Percentiles rank a stretch among this genome's conserved stretches.
phyloP scores from a whole-genome alignment of 345 rosid species.

The Anacardium occidentale region DNA sequence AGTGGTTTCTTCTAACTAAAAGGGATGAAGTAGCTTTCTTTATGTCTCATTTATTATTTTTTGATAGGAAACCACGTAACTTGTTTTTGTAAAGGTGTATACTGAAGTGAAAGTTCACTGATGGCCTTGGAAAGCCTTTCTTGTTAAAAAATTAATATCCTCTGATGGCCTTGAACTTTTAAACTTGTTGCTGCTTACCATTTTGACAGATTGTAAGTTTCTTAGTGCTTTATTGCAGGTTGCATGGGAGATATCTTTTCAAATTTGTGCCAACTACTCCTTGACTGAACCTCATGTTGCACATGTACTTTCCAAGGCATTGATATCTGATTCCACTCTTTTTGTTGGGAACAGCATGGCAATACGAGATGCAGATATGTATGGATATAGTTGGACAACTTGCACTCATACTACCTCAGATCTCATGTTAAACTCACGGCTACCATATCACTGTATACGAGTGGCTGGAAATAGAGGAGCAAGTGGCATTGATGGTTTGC shows the following conservation, averaged over 20 bases:
- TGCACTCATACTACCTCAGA: constrained; percentile 31
- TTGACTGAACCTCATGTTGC: constrained; percentile 86
- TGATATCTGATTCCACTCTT: constrained; percentile 64
- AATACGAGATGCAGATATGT: constrained; percentile 90
- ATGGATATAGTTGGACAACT: constrained; percentile 51
- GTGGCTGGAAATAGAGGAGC: constrained; percentile 98
- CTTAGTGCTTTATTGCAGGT: constrained; percentile 47
- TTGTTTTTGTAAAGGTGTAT: no score
- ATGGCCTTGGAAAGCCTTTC: not conserved
- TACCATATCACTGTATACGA: constrained; percentile 54
- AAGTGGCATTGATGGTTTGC: constrained; percentile 97
- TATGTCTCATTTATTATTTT: no score
- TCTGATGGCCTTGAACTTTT: not conserved
- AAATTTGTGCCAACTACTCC: constrained; percentile 51
- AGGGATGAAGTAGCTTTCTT: not conserved
- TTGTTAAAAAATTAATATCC: not conserved
- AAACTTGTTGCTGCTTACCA: not conserved
- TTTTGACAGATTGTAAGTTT: constrained; percentile 17
- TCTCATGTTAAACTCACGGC: constrained; percentile 40
- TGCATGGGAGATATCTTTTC: constrained; percentile 65
- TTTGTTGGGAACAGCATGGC: constrained; percentile 96
- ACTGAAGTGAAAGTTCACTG: no score
- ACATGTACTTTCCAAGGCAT: constrained; percentile 53
- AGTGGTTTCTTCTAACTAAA: not conserved
- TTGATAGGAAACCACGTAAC: no score